phyloP scores from a whole-genome alignment of 2,329 filamentous ascomycete genomes.

The Penicillium sp. region DNA sequence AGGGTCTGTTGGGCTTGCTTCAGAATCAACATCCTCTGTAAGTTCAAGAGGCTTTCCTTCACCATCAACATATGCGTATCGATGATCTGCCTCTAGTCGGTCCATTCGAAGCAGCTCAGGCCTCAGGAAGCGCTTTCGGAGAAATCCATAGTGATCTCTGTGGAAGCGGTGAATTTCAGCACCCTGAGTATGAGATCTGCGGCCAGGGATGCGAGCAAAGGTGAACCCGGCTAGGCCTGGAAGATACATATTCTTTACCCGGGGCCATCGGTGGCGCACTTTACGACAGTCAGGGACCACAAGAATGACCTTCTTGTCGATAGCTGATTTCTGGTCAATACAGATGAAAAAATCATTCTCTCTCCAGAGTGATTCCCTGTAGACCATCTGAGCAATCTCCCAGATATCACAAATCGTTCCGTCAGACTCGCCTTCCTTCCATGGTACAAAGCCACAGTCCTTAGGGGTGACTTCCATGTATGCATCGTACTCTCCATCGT shows the following conservation, averaged over 20 bases:
- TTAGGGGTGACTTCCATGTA: no score
- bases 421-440: not conserved
- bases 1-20: not conserved
- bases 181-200: not conserved
- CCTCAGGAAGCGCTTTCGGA: not conserved
- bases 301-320: not conserved
- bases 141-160: not conserved
- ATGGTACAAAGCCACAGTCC: not conserved
- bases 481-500: no score
- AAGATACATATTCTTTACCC: not conserved
- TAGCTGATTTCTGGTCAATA: not conserved
- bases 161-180: no score
- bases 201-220: not conserved
- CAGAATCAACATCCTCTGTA: not conserved
- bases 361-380: not conserved
- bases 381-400: not conserved
- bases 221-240: not conserved
- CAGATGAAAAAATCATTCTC: not conserved
- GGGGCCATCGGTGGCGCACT: not conserved
- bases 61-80: not conserved
- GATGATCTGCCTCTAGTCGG: not conserved
- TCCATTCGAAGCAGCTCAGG: not conserved
- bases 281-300: not conserved
- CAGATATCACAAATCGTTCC: not conserved
- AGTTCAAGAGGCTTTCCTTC: not conserved